Base-by-base conservation (phyloP, 352 stramenopile species). In the Pythium oligandrum region DNA sequence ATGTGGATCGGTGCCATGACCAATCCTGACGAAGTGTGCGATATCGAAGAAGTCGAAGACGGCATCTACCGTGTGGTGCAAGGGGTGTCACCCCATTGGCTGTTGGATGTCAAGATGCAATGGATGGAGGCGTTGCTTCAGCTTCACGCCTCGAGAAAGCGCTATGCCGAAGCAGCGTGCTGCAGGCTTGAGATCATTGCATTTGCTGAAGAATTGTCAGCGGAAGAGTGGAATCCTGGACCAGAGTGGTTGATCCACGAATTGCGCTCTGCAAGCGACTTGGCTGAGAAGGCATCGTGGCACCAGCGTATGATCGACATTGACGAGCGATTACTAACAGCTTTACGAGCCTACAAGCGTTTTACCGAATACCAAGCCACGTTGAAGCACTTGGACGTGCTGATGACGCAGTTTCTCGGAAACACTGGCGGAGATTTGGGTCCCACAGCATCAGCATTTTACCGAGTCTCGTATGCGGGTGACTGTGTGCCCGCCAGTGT, bases 11-110 rank as follows among this genome's bases (percentile, higher is more conserved):
- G 43, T 3, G 78, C 68, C 1, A 61, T 79, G 38, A 59, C 66
- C 11, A 52, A 53, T 7, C 45, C 61, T 12, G 26, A 34, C 51
- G 53, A 40, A 26, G 44, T 57, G 11, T 48, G 71, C 6, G 75
- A 88, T 44, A 68, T 65, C 6, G 81, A 92, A 54, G 73, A 74
- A 17, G 70, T 92, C n/a, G 75, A 88, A 66, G 78, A 92, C 59
- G 82, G 61, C 0, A 31, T 88, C 1, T 66, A 76, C 35, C 57
- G 58, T 1, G 52, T 90, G 8, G 53, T 77, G 7, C 55, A 75
- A 8, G 70, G 73, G 10, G 75, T 92, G n/a, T 87, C 78, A 1
- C 48, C 64, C 0, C 63, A 75, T 40, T 86, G 74, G 69, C 64
- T 88, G 2, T 33, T 83, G 32, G 60, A 78, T 0, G 73, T 85